Evolutionary conservation across 202 grass and related monocot genomes (phyloP).

Genomic region (Setaria viridis): DNA sequence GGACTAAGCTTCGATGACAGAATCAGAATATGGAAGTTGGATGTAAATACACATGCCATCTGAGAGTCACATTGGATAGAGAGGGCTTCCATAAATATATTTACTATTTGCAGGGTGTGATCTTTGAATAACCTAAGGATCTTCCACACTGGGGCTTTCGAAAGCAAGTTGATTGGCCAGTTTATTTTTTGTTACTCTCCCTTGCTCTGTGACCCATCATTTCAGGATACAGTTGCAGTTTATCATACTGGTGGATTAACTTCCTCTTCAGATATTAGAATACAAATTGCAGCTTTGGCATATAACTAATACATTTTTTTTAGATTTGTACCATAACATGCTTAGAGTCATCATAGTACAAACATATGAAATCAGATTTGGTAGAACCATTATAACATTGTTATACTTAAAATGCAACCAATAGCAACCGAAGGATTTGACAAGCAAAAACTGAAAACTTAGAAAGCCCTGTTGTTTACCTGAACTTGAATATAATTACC

Average conservation of each 20-base stretch:
- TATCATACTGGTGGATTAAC: neutral
- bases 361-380: neutral
- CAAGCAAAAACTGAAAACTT: neutral
- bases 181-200: neutral
- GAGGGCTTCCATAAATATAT: slow-evolving; percentile 11
- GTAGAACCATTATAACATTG: neutral
- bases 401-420: neutral
- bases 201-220: neutral
- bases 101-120: neutral
- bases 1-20: neutral
- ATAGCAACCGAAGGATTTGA: neutral
- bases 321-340: neutral
- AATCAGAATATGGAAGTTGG: neutral
- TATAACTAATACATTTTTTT: neutral
- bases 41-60: neutral
- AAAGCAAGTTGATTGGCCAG: neutral
- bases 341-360: neutral
- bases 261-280: neutral
- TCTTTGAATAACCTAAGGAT: neutral
- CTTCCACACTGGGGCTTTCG: neutral
- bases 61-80: neutral
- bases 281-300: neutral
- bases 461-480: neutral
- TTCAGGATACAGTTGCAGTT: neutral
- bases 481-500: slow-evolving; percentile 38